Evolutionary conservation across 139 green algal genomes (phyloP), one percentile per base, ranked within the genome.

Genomic region (Asterochloris sp.): DNA sequence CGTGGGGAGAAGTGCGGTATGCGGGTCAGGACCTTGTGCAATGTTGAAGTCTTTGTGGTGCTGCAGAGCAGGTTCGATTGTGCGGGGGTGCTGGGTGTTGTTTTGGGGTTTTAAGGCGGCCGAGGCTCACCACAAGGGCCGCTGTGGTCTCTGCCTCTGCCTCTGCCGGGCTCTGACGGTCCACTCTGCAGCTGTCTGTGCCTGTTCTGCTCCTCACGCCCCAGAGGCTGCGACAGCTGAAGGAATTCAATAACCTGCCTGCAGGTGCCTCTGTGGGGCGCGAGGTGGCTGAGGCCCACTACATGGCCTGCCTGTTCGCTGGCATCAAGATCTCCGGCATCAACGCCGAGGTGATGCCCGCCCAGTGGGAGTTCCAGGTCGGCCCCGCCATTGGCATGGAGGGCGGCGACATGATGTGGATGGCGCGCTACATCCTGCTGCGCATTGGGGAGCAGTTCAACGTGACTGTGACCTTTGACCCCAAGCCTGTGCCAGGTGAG

Each of bases 301-400:
- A 98, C 91, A 97, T 98, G 90, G 88, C 89, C 54, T 99, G 97
- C 88, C 85, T 98, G 83, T 94, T 92, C 64, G 91, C 97, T 11
- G 97, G 97, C 78, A 88, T 99, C 83, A 92, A 97, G 73, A 95
- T 99, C 89, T 94, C 86, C 23, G 97, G 82, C 54, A 88, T 98
- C 61, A 99, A 99, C 84, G 97, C 92, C 8, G 97, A 99, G 94
- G 97, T 99, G 62, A 98, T 99, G 94, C 96, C 97, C 26, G 90
- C 92, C 0, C 96, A 99, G 89, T 99, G 97, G 97, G 97, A 99
- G 93, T 99, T 97, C 92, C 95, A 98, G 90, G 95, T 99, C 10
- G 96, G 96, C 63, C 96, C 96, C 69, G 96, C 89, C 91, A 86
- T 84, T 21, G 96, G 96, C 84, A 99, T 99, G 80, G 85, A 88